A percentile compares a stretch with the other conserved stretches of the same genome.
These are phyloP conservation scores for Claviceps sp. DNA, from an alignment of 2,329 filamentous ascomycete species.

Conservation along the genomic window DNA sequence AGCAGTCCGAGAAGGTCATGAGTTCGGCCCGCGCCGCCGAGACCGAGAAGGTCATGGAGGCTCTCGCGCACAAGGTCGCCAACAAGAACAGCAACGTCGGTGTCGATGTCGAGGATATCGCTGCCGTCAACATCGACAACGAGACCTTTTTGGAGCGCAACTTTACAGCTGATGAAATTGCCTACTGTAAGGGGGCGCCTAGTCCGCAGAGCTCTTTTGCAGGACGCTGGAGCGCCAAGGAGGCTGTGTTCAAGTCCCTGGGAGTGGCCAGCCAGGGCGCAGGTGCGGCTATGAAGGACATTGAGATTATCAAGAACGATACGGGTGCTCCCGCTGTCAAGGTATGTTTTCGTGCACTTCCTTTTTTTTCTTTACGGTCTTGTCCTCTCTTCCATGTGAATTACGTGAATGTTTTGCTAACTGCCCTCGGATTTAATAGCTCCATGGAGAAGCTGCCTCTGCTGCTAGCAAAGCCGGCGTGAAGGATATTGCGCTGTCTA, in stretches of 20 bases:
- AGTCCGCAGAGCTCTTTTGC: slow-evolving; percentile 83
- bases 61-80: slow-evolving; percentile 50
- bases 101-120: slow-evolving; percentile 84
- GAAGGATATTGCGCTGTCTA: slow-evolving; percentile 81
- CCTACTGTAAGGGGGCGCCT: slow-evolving; percentile 70
- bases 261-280: slow-evolving; percentile 78
- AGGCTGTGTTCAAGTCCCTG: slow-evolving; percentile 95
- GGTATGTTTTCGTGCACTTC: slow-evolving; percentile 41
- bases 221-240: slow-evolving; percentile 93
- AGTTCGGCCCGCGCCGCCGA: slow-evolving; percentile 39
- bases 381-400: background rate
- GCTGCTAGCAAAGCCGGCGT: slow-evolving; percentile 80
- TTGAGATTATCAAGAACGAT: slow-evolving; percentile 76
- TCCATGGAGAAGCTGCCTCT: slow-evolving; percentile 70
- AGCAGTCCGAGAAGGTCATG: slow-evolving; percentile 44
- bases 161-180: slow-evolving; percentile 73
- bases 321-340: slow-evolving; percentile 72
- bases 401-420: slow-evolving; percentile 21
- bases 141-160: slow-evolving; percentile 91
- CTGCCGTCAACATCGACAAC: slow-evolving; percentile 81
- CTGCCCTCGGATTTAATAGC: slow-evolving; percentile 32
- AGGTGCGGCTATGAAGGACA: slow-evolving; percentile 82
- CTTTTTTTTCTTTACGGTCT: background rate
- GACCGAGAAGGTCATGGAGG: slow-evolving; percentile 64
- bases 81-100: slow-evolving; percentile 62